phyloP scores from a whole-genome alignment of 1,139 yeast species.

The Suhomyces terraborum region DNA sequence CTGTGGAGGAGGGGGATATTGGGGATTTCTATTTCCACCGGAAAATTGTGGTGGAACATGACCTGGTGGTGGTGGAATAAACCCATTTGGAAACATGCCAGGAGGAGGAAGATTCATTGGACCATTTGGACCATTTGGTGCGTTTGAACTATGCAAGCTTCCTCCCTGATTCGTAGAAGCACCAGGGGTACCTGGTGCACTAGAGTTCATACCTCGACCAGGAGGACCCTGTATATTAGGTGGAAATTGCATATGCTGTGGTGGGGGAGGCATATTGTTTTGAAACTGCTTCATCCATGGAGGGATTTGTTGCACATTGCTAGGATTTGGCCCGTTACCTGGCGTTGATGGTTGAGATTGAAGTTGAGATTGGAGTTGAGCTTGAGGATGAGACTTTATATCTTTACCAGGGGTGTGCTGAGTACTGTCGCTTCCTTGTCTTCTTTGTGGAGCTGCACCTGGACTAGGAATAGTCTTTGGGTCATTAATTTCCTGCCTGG shows the following conservation, averaged over 20 bases:
- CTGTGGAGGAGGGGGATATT: conserved; percentile 24
- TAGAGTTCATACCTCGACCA: conserved; percentile 6
- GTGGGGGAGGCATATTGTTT: conserved; percentile 16
- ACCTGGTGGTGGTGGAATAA: conserved; percentile 29
- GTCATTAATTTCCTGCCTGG: background rate
- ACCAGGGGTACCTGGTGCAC: conserved; percentile 1
- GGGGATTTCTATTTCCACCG: conserved; percentile 22
- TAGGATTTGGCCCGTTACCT: conserved; percentile 6
- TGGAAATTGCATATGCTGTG: conserved; percentile 13
- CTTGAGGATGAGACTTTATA: conserved; percentile 16
- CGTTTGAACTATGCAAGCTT: conserved; percentile 3
- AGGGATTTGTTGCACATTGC: conserved; percentile 20
- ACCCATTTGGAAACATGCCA: conserved; percentile 5
- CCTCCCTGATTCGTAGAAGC: background rate
- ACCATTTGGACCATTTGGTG: conserved; percentile 5
- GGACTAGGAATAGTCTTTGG: background rate
- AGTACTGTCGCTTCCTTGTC: background rate
- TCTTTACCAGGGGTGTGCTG: background rate
- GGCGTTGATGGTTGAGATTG: conserved; percentile 17
- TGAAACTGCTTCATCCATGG: conserved; percentile 32
- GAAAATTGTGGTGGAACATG: conserved; percentile 27
- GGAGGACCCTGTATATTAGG: conserved; percentile 17
- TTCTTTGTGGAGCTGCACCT: background rate
- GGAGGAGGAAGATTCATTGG: conserved; percentile 4
- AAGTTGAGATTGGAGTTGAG: conserved; percentile 17